Conservation (phyloP, 805 yeast genomes). For the Teunomyces stri region DNA sequence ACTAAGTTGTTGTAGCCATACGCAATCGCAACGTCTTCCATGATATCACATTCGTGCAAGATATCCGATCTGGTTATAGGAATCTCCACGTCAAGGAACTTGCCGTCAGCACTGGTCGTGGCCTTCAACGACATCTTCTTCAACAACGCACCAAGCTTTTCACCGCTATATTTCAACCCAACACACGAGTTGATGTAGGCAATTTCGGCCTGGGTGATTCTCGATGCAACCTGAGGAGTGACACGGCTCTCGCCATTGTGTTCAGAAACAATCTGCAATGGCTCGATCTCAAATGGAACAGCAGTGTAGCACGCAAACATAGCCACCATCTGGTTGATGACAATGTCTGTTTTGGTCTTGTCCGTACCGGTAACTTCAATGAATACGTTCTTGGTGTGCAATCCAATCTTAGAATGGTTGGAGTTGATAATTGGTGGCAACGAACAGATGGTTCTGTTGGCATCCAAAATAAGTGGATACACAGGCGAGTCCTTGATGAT, state of each 20-base stretch:
- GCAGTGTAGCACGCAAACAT: constrained; percentile 91
- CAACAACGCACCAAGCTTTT: constrained; percentile 66
- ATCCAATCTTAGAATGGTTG: constrained; percentile 80
- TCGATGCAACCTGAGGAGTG: constrained; percentile 69
- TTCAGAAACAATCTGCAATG: constrained; percentile 77
- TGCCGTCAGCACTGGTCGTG: constrained; percentile 45
- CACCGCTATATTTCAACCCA: constrained; percentile 72
- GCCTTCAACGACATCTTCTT: constrained; percentile 81
- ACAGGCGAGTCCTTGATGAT: constrained; percentile 86
- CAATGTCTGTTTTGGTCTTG: constrained; percentile 89
- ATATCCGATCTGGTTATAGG: constrained; percentile 97
- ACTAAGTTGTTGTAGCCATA: constrained; percentile 90
- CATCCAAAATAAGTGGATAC: constrained; percentile 85
- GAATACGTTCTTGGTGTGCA: constrained; percentile 83
- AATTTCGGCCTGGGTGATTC: constrained; percentile 70
- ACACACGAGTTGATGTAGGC: constrained; percentile 88
- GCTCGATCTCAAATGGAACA: constrained; percentile 83
- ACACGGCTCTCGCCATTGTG: constrained; percentile 76
- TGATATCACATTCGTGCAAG: constrained; percentile 94
- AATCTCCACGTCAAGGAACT: constrained; percentile 61
- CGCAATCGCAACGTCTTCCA: constrained; percentile 98
- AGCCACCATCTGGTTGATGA: constrained; percentile 86
- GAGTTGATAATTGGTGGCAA: constrained; percentile 97
- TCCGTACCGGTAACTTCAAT: constrained; percentile 96
- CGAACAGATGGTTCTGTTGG: constrained; percentile 74